These are phyloP conservation scores for Ogataea siamensis DNA, from an alignment of 805 yeast species.

Conservation along the genomic window DNA sequence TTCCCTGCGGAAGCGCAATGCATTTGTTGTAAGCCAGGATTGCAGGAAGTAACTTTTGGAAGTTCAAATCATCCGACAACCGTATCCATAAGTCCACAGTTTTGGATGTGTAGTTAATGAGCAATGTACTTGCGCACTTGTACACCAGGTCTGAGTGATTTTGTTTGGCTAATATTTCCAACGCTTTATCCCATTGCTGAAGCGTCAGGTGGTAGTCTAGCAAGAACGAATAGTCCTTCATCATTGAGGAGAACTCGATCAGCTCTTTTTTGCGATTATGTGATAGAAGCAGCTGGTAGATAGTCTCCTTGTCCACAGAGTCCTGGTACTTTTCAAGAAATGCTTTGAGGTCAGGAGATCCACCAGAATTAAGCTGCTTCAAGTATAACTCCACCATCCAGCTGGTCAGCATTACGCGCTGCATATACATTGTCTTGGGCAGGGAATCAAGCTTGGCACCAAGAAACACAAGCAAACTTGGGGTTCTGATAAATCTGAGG, in stretches of 20 bases:
- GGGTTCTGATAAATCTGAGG: slow-evolving; percentile 45
- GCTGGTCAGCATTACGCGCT: slow-evolving; percentile 52
- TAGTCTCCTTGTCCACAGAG: slow-evolving; percentile 59
- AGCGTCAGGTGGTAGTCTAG: slow-evolving; percentile 64
- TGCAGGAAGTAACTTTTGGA: slow-evolving; percentile 70
- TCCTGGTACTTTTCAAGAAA: slow-evolving; percentile 52
- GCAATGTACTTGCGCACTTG: slow-evolving; percentile 63
- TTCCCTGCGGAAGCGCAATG: slow-evolving; percentile 31
- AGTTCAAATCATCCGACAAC: slow-evolving; percentile 48
- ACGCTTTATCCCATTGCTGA: slow-evolving; percentile 72
- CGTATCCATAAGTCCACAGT: slow-evolving; percentile 82
- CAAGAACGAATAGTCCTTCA: slow-evolving; percentile 68
- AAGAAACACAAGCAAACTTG: slow-evolving; percentile 48
- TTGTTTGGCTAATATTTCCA: slow-evolving; percentile 52
- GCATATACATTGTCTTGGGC: slow-evolving; percentile 37
- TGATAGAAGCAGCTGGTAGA: slow-evolving; percentile 67
- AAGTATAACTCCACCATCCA: slow-evolving; percentile 65
- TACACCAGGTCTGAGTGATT: slow-evolving; percentile 53
- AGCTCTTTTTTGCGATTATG: slow-evolving; percentile 66
- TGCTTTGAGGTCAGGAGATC: slow-evolving; percentile 41
- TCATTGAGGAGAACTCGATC: slow-evolving; percentile 62
- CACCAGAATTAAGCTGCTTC: slow-evolving; percentile 41
- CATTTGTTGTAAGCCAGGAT: slow-evolving; percentile 64
- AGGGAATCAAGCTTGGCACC: slow-evolving; percentile 38
- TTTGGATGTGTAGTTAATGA: slow-evolving; percentile 63